Conservation (phyloP, 2,329 filamentous ascomycete species). For the Colletotrichum sp. region DNA sequence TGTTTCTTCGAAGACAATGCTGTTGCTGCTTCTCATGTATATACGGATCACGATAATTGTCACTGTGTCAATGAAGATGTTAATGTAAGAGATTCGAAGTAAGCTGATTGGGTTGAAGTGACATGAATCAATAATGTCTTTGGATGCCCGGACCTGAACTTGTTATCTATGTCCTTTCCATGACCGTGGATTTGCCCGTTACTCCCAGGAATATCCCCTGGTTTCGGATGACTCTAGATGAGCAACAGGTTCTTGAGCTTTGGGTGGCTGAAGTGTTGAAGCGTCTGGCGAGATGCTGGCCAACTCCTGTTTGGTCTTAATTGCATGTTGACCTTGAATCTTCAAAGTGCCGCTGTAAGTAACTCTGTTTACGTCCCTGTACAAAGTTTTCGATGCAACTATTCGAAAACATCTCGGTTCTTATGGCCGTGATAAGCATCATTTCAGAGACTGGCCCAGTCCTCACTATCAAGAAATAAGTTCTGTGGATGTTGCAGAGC, state of each 20-base stretch:
- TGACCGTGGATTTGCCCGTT: too few species aligned
- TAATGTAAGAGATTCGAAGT: background rate
- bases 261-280: background rate
- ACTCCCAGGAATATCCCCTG: fast-evolving
- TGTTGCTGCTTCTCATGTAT: background rate
- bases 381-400: background rate
- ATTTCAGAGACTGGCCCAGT: background rate
- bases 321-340: background rate
- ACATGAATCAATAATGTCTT: background rate
- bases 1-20: background rate
- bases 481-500: background rate
- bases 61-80: background rate
- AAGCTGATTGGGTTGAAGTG: background rate
- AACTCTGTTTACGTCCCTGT: background rate
- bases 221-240: background rate
- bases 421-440: background rate
- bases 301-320: background rate
- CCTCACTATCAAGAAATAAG: background rate
- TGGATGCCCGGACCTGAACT: too few species aligned
- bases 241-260: background rate
- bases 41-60: background rate
- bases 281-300: background rate
- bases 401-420: background rate
- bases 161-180: too few species aligned
- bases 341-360: background rate